These are phyloP conservation scores for Populus tomentosa DNA, from an alignment of 441 rosid genomes.

Conservation along the genomic window DNA sequence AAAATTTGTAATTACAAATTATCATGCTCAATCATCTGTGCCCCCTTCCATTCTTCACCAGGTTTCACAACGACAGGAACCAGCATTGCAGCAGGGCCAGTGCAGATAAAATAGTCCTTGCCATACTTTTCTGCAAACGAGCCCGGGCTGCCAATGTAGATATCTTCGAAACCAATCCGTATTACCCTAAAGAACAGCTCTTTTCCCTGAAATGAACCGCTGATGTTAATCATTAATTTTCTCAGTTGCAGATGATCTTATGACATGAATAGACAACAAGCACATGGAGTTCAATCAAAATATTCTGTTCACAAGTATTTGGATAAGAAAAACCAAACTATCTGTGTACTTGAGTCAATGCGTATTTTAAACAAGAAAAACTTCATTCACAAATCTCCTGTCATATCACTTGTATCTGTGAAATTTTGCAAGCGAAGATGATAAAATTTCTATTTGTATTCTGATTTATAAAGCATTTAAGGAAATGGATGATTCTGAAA, in stretches of 20 bases:
- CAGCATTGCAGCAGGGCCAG: slow-evolving; percentile 77
- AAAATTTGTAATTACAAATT: slow-evolving; percentile 53
- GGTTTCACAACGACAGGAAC: slow-evolving; percentile 65
- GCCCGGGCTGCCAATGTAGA: slow-evolving; percentile 72
- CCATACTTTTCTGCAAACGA: slow-evolving; percentile 63
- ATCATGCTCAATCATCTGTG: slow-evolving; percentile 87
- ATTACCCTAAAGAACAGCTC: slow-evolving; percentile 86
- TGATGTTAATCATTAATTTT: slow-evolving; percentile 10
- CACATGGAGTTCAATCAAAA: neutral
- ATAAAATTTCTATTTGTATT: neutral
- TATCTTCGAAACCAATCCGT: slow-evolving; percentile 79
- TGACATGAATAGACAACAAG: no score
- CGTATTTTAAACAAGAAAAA: slow-evolving; percentile 8
- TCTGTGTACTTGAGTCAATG: neutral
- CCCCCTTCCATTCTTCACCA: slow-evolving; percentile 81
- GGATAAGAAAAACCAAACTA: slow-evolving; percentile 11
- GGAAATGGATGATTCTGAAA: neutral
- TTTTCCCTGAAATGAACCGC: slow-evolving; percentile 44
- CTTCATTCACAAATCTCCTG: neutral
- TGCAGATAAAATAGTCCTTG: slow-evolving; percentile 67
- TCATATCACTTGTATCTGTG: neutral
- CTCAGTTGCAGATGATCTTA: no score
- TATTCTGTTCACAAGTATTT: neutral
- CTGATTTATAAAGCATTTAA: neutral
- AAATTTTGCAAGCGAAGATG: neutral